Evolutionary conservation across 1,284 basidiomycete species (phyloP).

Genomic region (Mycosarcoma maydis): DNA sequence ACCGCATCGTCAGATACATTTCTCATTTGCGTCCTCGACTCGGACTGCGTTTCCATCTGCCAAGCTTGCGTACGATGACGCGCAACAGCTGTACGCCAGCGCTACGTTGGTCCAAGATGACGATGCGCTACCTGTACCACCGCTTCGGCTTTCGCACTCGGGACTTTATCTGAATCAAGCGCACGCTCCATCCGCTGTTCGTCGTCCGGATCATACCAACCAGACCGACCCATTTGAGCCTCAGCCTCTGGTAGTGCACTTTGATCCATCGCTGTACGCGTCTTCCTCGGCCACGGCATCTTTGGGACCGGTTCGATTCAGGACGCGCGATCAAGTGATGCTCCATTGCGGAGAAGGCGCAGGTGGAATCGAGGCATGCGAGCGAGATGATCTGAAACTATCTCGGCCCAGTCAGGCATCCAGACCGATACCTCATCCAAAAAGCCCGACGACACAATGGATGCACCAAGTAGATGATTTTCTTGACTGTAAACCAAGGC

Average conservation of each 20-base stretch:
- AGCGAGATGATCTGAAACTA: slow-evolving; percentile 33
- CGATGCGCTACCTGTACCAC: slow-evolving; percentile 27
- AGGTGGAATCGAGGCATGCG: slow-evolving; percentile 49
- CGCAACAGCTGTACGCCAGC: slow-evolving; percentile 1
- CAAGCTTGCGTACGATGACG: slow-evolving; percentile 3
- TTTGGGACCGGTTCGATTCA: slow-evolving; percentile 18
- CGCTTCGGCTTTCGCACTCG: slow-evolving; percentile 47
- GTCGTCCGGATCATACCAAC: slow-evolving; percentile 26
- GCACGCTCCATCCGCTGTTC: slow-evolving; percentile 17
- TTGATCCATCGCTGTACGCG: slow-evolving; percentile 28
- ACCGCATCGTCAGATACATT: slow-evolving; percentile 28
- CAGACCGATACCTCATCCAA: slow-evolving; percentile 4
- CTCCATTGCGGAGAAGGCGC: slow-evolving; percentile 29
- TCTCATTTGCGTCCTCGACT: slow-evolving; percentile 18
- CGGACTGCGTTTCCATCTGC: slow-evolving; percentile 4
- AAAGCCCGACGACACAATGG: neutral
- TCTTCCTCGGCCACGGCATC: slow-evolving; percentile 15
- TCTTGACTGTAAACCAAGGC: slow-evolving; percentile 23
- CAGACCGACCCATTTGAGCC: slow-evolving; percentile 28
- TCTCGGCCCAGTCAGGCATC: neutral
- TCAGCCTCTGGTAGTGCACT: slow-evolving; percentile 39
- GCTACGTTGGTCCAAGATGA: slow-evolving; percentile 33
- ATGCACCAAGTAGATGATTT: neutral
- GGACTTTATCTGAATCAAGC: slow-evolving; percentile 53
- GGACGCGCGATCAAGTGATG: slow-evolving; percentile 45